These are phyloP conservation scores for Zygosaccharomyces sapae DNA, from an alignment of 1,139 yeast species.

Conservation along the genomic window DNA sequence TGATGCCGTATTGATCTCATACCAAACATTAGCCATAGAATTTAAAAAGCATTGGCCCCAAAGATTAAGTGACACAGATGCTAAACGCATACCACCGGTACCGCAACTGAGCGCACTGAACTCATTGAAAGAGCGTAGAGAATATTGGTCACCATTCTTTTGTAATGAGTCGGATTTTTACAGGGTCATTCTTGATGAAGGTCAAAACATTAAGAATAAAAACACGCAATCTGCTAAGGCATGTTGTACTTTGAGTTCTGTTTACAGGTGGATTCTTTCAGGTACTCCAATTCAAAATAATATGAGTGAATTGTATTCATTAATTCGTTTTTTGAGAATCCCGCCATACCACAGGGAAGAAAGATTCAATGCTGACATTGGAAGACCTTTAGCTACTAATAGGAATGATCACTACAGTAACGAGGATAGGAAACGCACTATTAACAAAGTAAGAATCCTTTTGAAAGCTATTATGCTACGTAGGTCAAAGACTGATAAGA, in stretches of 20 bases:
- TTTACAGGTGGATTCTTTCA: slow-evolving; percentile 72
- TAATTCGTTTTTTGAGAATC: slow-evolving; percentile 66
- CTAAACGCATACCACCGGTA: slow-evolving; percentile 35
- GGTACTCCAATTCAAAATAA: slow-evolving; percentile 95
- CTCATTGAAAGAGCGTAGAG: slow-evolving; percentile 31
- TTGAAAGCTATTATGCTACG: slow-evolving; percentile 74
- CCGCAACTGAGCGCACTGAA: slow-evolving; percentile 40
- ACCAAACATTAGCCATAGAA: slow-evolving; percentile 63
- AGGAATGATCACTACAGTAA: slow-evolving; percentile 35
- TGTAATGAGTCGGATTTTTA: slow-evolving; percentile 51
- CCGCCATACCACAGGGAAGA: slow-evolving; percentile 60
- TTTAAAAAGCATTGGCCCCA: slow-evolving; percentile 54
- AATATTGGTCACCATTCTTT: slow-evolving; percentile 65
- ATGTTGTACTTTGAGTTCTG: slow-evolving; percentile 51
- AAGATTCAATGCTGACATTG: slow-evolving; percentile 56
- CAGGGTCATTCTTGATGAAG: slow-evolving; percentile 83
- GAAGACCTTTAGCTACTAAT: slow-evolving; percentile 47
- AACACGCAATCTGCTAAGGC: slow-evolving; percentile 64
- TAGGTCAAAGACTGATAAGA: slow-evolving; percentile 66
- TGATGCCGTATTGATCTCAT: slow-evolving; percentile 79
- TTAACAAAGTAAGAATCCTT: slow-evolving; percentile 66
- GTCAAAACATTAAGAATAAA: slow-evolving; percentile 81
- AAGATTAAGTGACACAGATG: slow-evolving; percentile 16
- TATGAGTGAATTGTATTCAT: slow-evolving; percentile 73
- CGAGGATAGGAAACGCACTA: slow-evolving; percentile 41